Base-by-base conservation (phyloP, 192 early-diverging fungal species). In the Coemansia sp. region DNA sequence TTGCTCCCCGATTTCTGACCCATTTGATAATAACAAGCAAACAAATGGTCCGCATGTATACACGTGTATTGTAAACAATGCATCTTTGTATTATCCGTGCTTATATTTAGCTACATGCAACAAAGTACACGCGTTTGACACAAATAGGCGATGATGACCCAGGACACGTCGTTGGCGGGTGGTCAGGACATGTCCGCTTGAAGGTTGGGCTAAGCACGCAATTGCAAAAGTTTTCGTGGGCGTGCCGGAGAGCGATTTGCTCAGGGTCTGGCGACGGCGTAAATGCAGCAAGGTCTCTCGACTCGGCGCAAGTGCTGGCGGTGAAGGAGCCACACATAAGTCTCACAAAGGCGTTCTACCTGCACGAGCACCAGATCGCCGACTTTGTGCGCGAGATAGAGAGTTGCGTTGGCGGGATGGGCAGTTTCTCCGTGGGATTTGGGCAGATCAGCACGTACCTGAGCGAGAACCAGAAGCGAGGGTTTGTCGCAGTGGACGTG, bases 311-410 rank as follows among this genome's bases (percentile, higher is more conserved):
- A 29, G 29, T 36, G 52, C 33, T 15, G 4, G 18, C 15, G 38
- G 24, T 43, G 7, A 46, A 33, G 15, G 36, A 19, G 60, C 71
- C 65, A 41, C 76, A 79, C 40, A 63, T 79, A 41, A 76, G 67
- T 59, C 67, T 82, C 32, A 72, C 74, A 29, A 73, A 73, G 48
- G 57, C 67, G 53, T 76, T 82, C 17, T 76, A 67, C 24, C 8
- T 76, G 56, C 65, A 68, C 34, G 74, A 76, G 53, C 70, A 73
- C 61, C 74, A 82, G 43, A 76, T 82, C 27, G 44, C 54, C 4
- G 53, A 32, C 26, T 67, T 73, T 54, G 63, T 82, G 18, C 41
- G 37, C 0, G 63, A 35, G 37, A 63, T 81, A 41, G 63, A 66
- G 52, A 50, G 17, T n/a, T 37, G 35, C 27, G 19, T 65, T 33